Conservation (phyloP, 306 rosid genomes). For the Bauhinia variegata region DNA sequence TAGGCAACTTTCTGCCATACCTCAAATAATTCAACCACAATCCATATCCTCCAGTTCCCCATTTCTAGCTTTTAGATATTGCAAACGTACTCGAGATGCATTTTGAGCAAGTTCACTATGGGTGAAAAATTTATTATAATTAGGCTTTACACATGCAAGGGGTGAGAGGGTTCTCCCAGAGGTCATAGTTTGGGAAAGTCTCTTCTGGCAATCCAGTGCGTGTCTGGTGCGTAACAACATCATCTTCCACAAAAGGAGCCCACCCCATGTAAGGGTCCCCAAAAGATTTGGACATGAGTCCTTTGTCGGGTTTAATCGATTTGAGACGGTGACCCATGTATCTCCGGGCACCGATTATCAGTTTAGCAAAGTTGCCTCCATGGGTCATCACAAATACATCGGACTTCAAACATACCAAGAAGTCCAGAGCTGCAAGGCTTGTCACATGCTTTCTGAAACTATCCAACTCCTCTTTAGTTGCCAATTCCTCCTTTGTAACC, state of each 20-base stretch:
- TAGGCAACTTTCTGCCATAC: constrained; percentile 38
- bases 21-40: constrained; percentile 25
- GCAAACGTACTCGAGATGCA: constrained; percentile 32
- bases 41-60: background rate
- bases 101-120: constrained; percentile 27
- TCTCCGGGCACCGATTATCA: constrained; percentile 94
- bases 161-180: constrained; percentile 95
- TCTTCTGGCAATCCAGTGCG: constrained; percentile 91
- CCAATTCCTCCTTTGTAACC: constrained; percentile 95
- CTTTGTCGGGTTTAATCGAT: constrained; percentile 98
- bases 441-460: constrained; percentile 94
- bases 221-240: constrained; percentile 82
- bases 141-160: constrained; percentile 99
- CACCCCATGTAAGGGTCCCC: constrained; percentile 99
- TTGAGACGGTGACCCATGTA: constrained; percentile 93
- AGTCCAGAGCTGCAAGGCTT: constrained; percentile 95
- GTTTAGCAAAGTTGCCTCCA: constrained; percentile 97
- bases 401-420: constrained; percentile 96
- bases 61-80: constrained; percentile 1
- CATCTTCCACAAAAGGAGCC: constrained; percentile 94
- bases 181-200: constrained; percentile 92
- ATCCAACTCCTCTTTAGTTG: constrained; percentile 86
- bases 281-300: constrained; percentile 95
- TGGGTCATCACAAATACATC: constrained; percentile 99
- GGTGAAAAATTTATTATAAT: constrained; percentile 34